Conservation (phyloP, 495 filamentous ascomycete species). For the Letharia lupina region DNA sequence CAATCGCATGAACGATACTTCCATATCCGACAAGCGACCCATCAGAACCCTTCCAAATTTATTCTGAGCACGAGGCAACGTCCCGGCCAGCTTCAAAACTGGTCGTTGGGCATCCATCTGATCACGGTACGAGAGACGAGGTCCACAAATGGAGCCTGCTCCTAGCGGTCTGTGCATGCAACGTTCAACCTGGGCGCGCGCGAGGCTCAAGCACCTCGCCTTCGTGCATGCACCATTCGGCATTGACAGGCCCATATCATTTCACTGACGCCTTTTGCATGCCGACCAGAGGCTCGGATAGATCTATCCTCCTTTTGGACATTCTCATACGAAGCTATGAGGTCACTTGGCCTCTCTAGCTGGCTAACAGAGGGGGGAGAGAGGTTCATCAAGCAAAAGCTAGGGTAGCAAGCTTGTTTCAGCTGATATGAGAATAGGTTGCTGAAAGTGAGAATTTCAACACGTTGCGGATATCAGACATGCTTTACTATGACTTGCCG, state of each 20-base stretch:
- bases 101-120: not conserved
- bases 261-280: not conserved
- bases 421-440: not conserved
- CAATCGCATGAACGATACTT: constrained; percentile 20
- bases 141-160: too few relatives aligned
- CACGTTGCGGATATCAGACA: constrained; percentile 4
- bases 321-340: not conserved
- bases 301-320: not conserved
- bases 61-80: constrained; percentile 16
- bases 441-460: not conserved
- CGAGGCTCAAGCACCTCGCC: constrained; percentile 2
- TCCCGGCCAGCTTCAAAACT: constrained; percentile 3
- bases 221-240: constrained; percentile 1
- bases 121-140: not conserved
- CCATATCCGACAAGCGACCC: constrained; percentile 24
- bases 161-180: constrained; percentile 1
- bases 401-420: constrained; percentile 1
- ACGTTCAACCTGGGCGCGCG: not conserved
- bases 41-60: constrained; percentile 8
- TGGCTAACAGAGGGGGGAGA: not conserved
- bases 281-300: constrained; percentile 12
- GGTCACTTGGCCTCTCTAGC: not conserved
- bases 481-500: not conserved
- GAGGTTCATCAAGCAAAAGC: not conserved
- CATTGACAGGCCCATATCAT: not conserved